Base-by-base conservation (phyloP, 768 basidiomycete genomes). In the Boletellus sp. region DNA sequence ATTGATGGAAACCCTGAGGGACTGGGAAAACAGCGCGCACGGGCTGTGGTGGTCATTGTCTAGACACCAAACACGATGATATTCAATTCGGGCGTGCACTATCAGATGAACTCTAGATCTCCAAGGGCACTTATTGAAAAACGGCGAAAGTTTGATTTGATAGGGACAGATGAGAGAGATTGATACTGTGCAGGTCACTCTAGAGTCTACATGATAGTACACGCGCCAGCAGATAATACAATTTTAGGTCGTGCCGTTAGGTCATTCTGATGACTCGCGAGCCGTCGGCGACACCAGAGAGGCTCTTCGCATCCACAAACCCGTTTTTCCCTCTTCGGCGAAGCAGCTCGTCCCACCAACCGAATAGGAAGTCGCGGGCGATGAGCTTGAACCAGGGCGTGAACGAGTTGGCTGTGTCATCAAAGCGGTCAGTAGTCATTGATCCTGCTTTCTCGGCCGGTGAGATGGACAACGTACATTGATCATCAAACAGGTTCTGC, bases 341-440 rank as follows among this genome's bases (percentile, higher is more conserved):
- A 54, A 87, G 62, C 37, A 99, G 81, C 53, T 88, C 85, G 62
- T 96, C 93, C 96, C 96, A 99, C 96, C 96, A 99, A 20, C 90
- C 91, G 65, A 94, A 98, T 37, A 99, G 77, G 70, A 95, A 95
- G 66, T 97, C 93, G 4, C 94, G 83, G 2, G 93, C 94, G 62
- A 99, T 98, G 24, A 98, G 83, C 69, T 94, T 91, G 83, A 99
- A 99, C 96, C 96, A 99, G 0, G 96, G 96, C 7, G 96, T 99
- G 69, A 99, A 99, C 2, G 79, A 81, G 67, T 90, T 90, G 49
- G 70, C 92, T 95, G 60, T 6, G 8, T 50, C 16, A 17, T 51
- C 17, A 19, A 33, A 51, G 48, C 20, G 23, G 26, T 37, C 31
- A 15, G 47, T 23, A 17, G 39, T 23, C 22, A 19, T 16, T 28